Evolutionary conservation across 805 yeast genomes (phyloP).

Genomic region (Metschnikowia matae): DNA sequence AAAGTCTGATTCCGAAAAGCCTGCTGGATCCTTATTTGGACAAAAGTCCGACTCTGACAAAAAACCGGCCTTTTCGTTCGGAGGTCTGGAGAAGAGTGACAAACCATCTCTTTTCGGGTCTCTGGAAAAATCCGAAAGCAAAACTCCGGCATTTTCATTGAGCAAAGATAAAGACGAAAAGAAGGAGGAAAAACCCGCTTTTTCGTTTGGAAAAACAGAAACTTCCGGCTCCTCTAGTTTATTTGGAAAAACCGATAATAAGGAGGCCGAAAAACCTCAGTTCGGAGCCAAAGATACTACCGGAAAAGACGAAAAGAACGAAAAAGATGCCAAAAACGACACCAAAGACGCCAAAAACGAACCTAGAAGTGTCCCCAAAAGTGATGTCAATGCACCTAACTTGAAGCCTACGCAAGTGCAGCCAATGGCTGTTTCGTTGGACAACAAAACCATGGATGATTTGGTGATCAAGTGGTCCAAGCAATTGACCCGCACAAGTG

Average conservation of each 20-base stretch:
- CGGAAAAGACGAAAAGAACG: conserved; percentile 17
- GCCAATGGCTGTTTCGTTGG: conserved; percentile 70
- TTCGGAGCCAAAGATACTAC: conserved; percentile 13
- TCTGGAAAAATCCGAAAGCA: background rate
- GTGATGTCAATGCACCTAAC: conserved; percentile 21
- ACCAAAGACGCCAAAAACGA: conserved; percentile 9
- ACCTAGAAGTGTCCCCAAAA: conserved; percentile 7
- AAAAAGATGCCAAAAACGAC: conserved; percentile 14
- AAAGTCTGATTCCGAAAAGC: conserved; percentile 5
- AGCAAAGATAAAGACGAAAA: conserved; percentile 17
- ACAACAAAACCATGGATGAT: conserved; percentile 90
- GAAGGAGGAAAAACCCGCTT: conserved; percentile 3
- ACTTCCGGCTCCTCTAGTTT: conserved; percentile 3
- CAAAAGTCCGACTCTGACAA: conserved; percentile 14
- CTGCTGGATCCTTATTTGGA: conserved; percentile 9
- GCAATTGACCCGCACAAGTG: conserved; percentile 69
- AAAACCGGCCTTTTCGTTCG: conserved; percentile 11
- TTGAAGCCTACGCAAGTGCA: conserved; percentile 52
- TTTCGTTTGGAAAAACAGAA: background rate
- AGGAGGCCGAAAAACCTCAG: conserved; percentile 16
- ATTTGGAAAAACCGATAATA: conserved; percentile 11
- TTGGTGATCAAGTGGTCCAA: conserved; percentile 90
- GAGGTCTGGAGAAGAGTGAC: background rate
- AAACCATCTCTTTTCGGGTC: conserved; percentile 20
- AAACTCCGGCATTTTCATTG: background rate